Base-by-base conservation (phyloP, 768 basidiomycete species). In the Coprinellus aureogranulatus region DNA sequence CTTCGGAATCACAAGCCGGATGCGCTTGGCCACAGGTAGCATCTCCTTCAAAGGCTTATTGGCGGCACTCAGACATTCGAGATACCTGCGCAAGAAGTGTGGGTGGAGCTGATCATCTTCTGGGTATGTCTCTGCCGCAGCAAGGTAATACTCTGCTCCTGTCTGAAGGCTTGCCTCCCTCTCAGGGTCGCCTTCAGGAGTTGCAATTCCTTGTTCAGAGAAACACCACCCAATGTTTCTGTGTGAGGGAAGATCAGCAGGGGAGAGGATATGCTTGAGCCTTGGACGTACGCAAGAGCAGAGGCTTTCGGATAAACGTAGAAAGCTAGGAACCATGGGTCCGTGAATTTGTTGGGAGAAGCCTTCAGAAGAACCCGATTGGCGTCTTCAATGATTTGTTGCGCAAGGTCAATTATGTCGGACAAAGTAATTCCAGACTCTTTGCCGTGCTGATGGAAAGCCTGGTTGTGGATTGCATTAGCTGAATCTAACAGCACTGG, bases 11-110 rank as follows among this genome's bases (percentile, higher is more conserved):
- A 61, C 59, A 10, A 47, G 42, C 10, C 67, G 61, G 27, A 72
- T 65, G 18, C 62, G 59, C 28, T 64, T 47, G 28, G 61, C 54
- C 0, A 70, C 44, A n/a, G 60, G 59, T 16, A 76, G 60, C 3
- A 67, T 70, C 0, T 59, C 55, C n/a, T 58, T 60, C 10, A 72
- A 55, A 0, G 70, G 64, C 3, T 62, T 62, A 14, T 64, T 62
- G 28, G 54, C 47, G 22, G 61, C 64, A 66, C 67, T 73, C 41
- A 66, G 64, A 6, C 68, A 68, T 49, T 75, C 74, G 23, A 75
- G 64, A 10, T 70, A 66, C 28, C 70, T 57, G 57, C 67, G 68
- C 41, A 73, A 62, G 47, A 60, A 72, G 18, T 44, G 10, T 14
- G 9, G 12, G 26, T 45, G 46, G 12, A 55, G 42, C 12, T 45